phyloP scores from a whole-genome alignment of 2,329 filamentous ascomycete species.

The Lasiodiplodia sp. region DNA sequence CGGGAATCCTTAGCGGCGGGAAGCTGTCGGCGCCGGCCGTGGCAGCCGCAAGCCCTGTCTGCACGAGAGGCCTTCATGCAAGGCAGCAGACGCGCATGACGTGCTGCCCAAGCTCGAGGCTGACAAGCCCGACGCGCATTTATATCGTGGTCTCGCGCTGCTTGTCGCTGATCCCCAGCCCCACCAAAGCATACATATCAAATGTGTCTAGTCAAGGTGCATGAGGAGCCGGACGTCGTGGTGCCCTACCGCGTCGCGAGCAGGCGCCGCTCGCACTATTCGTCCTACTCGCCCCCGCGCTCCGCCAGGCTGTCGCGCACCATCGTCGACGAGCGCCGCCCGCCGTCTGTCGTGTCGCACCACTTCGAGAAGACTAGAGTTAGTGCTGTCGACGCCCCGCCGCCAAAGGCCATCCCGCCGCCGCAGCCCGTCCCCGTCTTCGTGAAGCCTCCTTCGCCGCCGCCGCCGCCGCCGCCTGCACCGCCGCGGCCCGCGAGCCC shows the following conservation, averaged over 20 bases:
- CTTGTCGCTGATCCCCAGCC: constrained; percentile 3
- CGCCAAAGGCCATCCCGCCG: constrained; percentile 42
- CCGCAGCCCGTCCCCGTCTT: constrained; percentile 52
- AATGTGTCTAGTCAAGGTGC: constrained; percentile 58
- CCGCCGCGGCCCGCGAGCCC: constrained; percentile 34
- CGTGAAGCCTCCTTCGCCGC: constrained; percentile 41
- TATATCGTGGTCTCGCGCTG: not conserved
- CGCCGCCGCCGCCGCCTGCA: constrained; percentile 41
- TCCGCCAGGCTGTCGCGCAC: constrained; percentile 39
- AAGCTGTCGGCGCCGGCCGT: too few species aligned
- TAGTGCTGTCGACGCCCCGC: constrained; percentile 31
- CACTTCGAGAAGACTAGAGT: constrained; percentile 34
- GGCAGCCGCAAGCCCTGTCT: too few species aligned
- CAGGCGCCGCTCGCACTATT: constrained; percentile 37
- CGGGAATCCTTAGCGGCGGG: too few species aligned
- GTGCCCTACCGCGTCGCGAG: constrained; percentile 47
- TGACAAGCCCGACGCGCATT: not conserved
- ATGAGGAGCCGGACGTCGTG: constrained; percentile 49
- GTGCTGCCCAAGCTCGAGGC: constrained; percentile 3
- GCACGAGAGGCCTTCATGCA: not conserved
- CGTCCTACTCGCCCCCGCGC: constrained; percentile 37
- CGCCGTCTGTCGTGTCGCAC: constrained; percentile 31
- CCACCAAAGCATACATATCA: not conserved
- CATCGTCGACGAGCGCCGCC: constrained; percentile 37
- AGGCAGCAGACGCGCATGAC: not conserved